These are phyloP conservation scores for Vicia villosa DNA, from an alignment of 306 rosid genomes.

Conservation along the genomic window DNA sequence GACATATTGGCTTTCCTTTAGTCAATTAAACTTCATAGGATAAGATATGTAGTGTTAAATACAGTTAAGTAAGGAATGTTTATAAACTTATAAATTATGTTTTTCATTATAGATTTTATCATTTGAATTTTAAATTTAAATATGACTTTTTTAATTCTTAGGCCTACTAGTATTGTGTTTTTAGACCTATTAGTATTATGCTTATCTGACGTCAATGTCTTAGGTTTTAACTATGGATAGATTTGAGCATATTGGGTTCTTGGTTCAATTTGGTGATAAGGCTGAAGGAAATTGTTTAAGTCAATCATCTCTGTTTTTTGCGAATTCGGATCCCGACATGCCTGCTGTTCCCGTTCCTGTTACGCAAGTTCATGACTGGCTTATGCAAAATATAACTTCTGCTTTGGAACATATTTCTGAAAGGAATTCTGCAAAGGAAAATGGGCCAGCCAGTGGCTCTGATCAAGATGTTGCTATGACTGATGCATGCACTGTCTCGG, in stretches of 20 bases:
- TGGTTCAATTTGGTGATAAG: slow-evolving; percentile 86
- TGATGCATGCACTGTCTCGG: slow-evolving; percentile 71
- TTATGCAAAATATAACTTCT: slow-evolving; percentile 73
- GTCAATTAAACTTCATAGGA: slow-evolving; percentile 3
- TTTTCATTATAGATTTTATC: slow-evolving; percentile 1
- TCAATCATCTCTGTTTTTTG: slow-evolving; percentile 91
- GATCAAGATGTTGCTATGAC: slow-evolving; percentile 97
- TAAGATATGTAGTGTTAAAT: slow-evolving; percentile 7
- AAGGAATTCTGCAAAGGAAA: slow-evolving; percentile 76
- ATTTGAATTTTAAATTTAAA: not conserved
- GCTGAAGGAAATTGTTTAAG: slow-evolving; percentile 75
- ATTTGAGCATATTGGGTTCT: slow-evolving; percentile 92
- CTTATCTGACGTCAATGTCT: slow-evolving; percentile 38
- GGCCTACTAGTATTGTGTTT: slow-evolving; percentile 27
- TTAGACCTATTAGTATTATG: slow-evolving; percentile 20
- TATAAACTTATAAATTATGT: not conserved
- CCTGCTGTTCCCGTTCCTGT: slow-evolving; percentile 96
- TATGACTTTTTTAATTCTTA: slow-evolving; percentile 13
- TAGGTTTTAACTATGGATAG: slow-evolving; percentile 93
- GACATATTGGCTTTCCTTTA: slow-evolving; percentile 10
- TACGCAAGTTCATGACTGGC: slow-evolving; percentile 88
- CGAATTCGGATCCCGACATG: slow-evolving; percentile 98
- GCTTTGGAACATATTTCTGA: slow-evolving; percentile 87
- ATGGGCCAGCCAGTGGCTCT: slow-evolving; percentile 67
- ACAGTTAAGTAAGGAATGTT: slow-evolving; percentile 6